Base-by-base conservation (phyloP, 257 asterid genomes). In the Galeopsis tetrahit region DNA sequence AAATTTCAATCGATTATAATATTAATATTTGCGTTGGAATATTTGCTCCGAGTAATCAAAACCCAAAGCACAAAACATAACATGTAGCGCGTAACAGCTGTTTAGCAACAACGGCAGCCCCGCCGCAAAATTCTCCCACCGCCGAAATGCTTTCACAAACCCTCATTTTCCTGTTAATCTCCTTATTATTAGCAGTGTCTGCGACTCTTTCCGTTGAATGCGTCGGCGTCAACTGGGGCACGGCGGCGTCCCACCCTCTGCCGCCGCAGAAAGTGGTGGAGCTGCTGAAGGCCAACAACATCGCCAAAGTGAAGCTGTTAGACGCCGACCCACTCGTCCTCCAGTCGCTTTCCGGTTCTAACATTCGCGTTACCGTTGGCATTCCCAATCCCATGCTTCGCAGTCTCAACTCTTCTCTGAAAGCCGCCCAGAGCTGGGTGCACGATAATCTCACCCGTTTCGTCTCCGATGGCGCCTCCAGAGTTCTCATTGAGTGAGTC, bases 141-240 rank as follows among this genome's bases (percentile, higher is more conserved):
- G 52, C 66, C 21, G 66, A 40, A 74, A 85, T 84, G 90, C 79
- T 80, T 65, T 69, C 68, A 7, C 69, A 8, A 13, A 31, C 48
- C 51, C 69, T 55, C 60, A 81, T 80, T 56, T 21, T 28, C 53
- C 60, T 31, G 4, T 33, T 66, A n/a, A 32, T 69, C 63, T 4
- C 65, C 39, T 57, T 82, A 14, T 33, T 81, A 1, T 33, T 28
- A 21, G 35, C 61, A 21, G 13, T 70, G 0, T 31, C 78, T 5
- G 10, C 53, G 13, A 57, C 36, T 28, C 62, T 58, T n/a, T 52
- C 79, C 31, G 85, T 70, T 10, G 74, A 74, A 34, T 88, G 81
- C 62, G 36, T 87, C 3, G 98, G 97, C 63, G 91, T 92, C 65
- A 92, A 85, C 87, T 92, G 98, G 98, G 98, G 96, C 68, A 87